A percentile compares a stretch with the other conserved stretches of the same genome.
Evolutionary conservation across 345 rosid species (phyloP).

Genomic region (Camelina neglecta): DNA sequence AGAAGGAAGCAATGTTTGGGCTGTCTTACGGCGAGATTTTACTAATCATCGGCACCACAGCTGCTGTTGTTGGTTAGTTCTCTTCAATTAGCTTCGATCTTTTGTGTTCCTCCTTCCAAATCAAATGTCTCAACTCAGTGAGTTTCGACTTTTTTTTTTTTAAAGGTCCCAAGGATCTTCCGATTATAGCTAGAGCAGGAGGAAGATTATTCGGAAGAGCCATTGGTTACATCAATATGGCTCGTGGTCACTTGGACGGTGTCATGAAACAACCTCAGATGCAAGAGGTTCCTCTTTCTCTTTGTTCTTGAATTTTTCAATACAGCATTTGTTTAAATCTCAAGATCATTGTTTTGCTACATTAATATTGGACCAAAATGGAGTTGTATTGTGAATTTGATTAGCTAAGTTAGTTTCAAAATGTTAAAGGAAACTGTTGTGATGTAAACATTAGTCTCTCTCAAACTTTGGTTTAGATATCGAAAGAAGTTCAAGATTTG

Average conservation of each 20-base stretch:
- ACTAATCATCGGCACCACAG: conserved; percentile 63
- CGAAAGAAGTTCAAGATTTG: conserved; percentile 88
- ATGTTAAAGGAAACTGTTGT: neutral
- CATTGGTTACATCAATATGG: conserved; percentile 78
- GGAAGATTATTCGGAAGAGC: conserved; percentile 86
- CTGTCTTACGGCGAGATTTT: conserved; percentile 75
- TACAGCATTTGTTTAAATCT: neutral
- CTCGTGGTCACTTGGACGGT: conserved; percentile 85
- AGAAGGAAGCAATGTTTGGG: conserved; percentile 55
- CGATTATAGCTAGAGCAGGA: conserved; percentile 69
- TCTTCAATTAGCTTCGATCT: conserved; percentile 14
- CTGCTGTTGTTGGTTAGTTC: conserved; percentile 65
- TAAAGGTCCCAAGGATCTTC: conserved; percentile 85
- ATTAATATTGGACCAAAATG: neutral
- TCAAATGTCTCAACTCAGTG: neutral
- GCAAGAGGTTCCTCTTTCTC: conserved; percentile 61
- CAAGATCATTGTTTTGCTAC: neutral
- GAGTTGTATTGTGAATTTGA: neutral
- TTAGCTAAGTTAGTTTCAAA: no score
- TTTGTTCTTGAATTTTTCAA: neutral
- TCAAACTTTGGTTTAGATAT: conserved; percentile 52
- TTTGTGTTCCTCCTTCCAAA: neutral
- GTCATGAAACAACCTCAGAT: conserved; percentile 91
- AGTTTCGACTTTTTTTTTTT: neutral
- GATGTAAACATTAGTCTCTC: neutral